Evolutionary conservation across 1,284 basidiomycete genomes (phyloP), one percentile per base, ranked within the genome.

Genomic region (Trametes pubescens): DNA sequence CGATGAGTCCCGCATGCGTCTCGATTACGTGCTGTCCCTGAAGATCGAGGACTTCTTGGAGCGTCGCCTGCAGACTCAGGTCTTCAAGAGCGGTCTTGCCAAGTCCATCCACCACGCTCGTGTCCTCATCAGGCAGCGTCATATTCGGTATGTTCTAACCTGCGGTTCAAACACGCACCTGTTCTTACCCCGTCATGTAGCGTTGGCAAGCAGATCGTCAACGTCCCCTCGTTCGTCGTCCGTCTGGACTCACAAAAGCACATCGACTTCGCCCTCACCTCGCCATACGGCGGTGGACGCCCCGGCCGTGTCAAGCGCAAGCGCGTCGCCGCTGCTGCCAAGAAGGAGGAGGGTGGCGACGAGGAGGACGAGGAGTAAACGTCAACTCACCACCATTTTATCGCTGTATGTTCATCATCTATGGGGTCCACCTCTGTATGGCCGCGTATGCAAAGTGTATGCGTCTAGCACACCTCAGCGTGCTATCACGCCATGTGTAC

Each of bases 31-130:
- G 85, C 85, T 99, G 78, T 96, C 96, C 64, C 86, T 99, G 78
- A 99, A 99, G 87, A 92, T 99, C 74, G 97, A 99, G 83, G 97
- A 99, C 83, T 99, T 99, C 91, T 92, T 99, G 89, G 98, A 99
- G 88, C 90, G 98, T 74, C 86, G 98, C 75, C 85, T 99, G 75
- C 98, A 99, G 85, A 99, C 98, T 62, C 98, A 99, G 85, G 98
- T 99, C 74, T 99, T 99, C 94, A 99, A 99, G 89, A 91, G 88
- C 71, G 96, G 96, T 73, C 87, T 99, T 71, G 98, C 98, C 69
- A 99, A 99, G 90, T 93, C 90, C 73, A 98, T 99, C 75, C 98
- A 99, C 82, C 98, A 99, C 80, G 98, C 98, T 62, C 93, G 97
- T 83, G 95, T 97, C 70, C 87, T 99, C 76, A 99, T 99, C 84